Base-by-base conservation (phyloP, 805 yeast genomes). In the Pichia cabralensis region DNA sequence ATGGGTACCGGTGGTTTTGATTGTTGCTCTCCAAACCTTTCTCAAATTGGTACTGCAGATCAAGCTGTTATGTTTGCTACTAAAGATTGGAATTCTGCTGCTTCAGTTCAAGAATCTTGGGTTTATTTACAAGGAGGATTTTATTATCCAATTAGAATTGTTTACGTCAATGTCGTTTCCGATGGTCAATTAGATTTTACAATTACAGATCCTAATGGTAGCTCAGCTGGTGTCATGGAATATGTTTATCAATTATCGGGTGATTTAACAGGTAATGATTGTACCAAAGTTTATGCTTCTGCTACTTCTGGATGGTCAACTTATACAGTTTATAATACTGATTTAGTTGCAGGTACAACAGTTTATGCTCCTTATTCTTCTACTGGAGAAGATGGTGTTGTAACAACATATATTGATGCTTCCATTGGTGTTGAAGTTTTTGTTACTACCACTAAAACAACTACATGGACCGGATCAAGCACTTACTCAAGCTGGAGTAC, bases 1-100 rank as follows among this genome's bases (percentile, higher is more conserved):
- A 39, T 54, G 33, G 61, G 60, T 27, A 52, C 52, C 8, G 49
- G 45, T 35, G 56, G 56, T 12, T 52, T 62, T 17, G 50, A 50
- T 20, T 65, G 71, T 44, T 55, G 65, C 45, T 38, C 45, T 22
- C 40, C 48, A 8, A 12, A 20, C 4, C n/a, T 21, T 11, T 15
- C 24, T 8, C 35, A 32, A n/a, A 18, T 27, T 8, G 40, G 38
- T 23, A 20, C 20, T n/a, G 31, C 38, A 9, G 31, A 30, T 11
- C 18, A 24, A 3, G 35, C 39, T 6, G 28, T 41, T 12, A 26
- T 46, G 37, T 38, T 28, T 14, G 35, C 42, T 5, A 19, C 33
- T 11, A 44, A 40, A 14, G 36, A 34, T 22, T 36, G 28, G 16
- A 11, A 21, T 6, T 7, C 31, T 9, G 17, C 26, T 8, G 9